A percentile compares a stretch with the other conserved stretches of the same genome.
phyloP scores from a whole-genome alignment of 164 flowering plant genomes.

The Sedum album region DNA sequence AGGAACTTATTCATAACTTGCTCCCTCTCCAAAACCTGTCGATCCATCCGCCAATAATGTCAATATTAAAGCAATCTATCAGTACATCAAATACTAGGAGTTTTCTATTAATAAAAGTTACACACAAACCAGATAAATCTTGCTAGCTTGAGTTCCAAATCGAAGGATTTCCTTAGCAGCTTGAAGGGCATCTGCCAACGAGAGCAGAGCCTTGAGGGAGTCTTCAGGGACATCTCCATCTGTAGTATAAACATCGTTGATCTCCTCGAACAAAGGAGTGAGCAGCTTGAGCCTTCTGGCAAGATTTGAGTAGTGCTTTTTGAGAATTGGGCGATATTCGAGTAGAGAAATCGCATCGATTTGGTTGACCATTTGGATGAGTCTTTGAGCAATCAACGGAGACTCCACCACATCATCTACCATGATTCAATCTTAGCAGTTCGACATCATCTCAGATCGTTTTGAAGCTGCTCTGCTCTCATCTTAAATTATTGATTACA shows the following conservation, averaged over 20 bases:
- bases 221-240: slow-evolving; percentile 17
- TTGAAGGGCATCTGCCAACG: slow-evolving; percentile 38
- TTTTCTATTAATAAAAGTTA: not conserved
- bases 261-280: slow-evolving; percentile 56
- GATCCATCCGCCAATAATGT: not conserved
- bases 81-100: too few species aligned
- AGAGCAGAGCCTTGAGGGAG: slow-evolving; percentile 18
- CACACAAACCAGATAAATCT: slow-evolving; percentile 55
- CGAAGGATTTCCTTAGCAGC: slow-evolving; percentile 49
- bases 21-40: slow-evolving; percentile 13
- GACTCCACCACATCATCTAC: too few species aligned
- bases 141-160: slow-evolving; percentile 59
- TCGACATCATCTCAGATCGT: too few species aligned
- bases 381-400: too few species aligned
- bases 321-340: slow-evolving; percentile 46
- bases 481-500: too few species aligned
- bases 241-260: slow-evolving; percentile 20
- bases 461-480: too few species aligned
- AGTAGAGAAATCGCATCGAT: slow-evolving; percentile 24
- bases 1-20: slow-evolving; percentile 7
- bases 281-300: slow-evolving; percentile 58
- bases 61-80: not conserved
- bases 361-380: slow-evolving; percentile 23
- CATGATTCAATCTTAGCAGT: too few species aligned
- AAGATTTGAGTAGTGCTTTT: slow-evolving; percentile 45